Base-by-base conservation (phyloP, 768 basidiomycete species). In the Dendrothele bispora region DNA sequence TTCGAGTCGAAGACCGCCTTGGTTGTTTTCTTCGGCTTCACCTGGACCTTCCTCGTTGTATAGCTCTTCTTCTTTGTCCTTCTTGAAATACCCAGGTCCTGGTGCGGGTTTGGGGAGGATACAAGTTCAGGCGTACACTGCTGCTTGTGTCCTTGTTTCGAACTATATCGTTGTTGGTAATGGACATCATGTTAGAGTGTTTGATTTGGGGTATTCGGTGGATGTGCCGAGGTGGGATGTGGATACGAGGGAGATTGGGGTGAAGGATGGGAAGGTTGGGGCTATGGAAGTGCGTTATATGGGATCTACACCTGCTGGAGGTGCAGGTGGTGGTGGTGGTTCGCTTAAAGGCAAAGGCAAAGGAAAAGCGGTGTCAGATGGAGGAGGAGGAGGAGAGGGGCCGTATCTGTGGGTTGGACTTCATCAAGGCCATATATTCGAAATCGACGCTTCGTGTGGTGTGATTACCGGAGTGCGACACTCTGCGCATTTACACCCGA, bases 371-470 rank as follows among this genome's bases (percentile, higher is more conserved):
- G 63, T 91, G 94, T 61, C 75, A 86, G 14, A 77, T 86, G 0
- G 73, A 75, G 2, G 56, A 53, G 8, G 55, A 65, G n/a, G 66
- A 53, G 0, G 79, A 85, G 43, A 70, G 77, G 15, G 90, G 88
- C 72, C 72, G 25, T 74, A 80, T 46, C 56, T 93, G 2, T 98
- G 95, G 95, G 68, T 86, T 10, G 95, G 95, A 4, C 91, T 91
- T 24, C 93, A 89, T 68, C 92, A 95, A 21, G 95, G 95, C 0
- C 83, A 88, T 62, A 50, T 99, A 21, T 75, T 86, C 54, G 94
- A 97, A 71, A 54, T 95, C 46, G 91, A 98, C 59, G 70, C 32
- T 20, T 10, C 10, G 30, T 32, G 10, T n/a, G 30, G 30, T 10
- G n/a, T 88, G 30, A 64, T 92, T 17, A 72, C 73, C 2, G 82